Percentiles rank a stretch among this genome's conserved stretches.
Conservation (phyloP, 192 early-diverging fungal genomes). For the Linnemannia exigua region DNA sequence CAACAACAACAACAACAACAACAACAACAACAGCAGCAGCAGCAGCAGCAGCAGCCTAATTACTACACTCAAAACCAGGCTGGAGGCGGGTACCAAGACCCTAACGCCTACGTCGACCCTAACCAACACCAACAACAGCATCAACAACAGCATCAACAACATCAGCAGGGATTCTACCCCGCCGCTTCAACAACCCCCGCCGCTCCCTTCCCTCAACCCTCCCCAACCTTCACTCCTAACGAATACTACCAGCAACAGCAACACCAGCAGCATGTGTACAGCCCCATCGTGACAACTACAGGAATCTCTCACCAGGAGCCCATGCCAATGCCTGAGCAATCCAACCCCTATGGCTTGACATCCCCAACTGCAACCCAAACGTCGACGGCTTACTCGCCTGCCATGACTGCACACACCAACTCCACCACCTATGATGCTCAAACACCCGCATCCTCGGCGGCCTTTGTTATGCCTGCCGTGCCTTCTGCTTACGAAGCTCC, state of each 20-base stretch:
- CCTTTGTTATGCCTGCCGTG: too few relatives aligned
- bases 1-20: conserved; percentile 15
- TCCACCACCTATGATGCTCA: conserved; percentile 12
- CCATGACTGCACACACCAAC: conserved; percentile 3
- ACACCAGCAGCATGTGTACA: not conserved
- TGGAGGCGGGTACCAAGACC: not conserved
- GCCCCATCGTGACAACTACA: not conserved
- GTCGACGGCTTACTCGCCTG: conserved; percentile 2
- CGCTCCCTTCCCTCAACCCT: conserved; percentile 5
- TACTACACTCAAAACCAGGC: conserved; percentile 13
- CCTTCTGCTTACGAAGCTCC: not conserved
- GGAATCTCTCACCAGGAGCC: conserved; percentile 7
- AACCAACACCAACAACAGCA: conserved; percentile 20
- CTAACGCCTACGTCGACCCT: not conserved
- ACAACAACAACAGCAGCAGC: conserved; percentile 22
- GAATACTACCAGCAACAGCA: not conserved
- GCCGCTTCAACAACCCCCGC: not conserved
- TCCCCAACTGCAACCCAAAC: conserved; percentile 11
- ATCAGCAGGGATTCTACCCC: conserved; percentile 26
- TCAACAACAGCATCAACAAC: conserved; percentile 19
- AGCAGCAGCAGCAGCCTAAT: conserved; percentile 12
- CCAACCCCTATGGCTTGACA: conserved; percentile 6
- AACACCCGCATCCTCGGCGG: not conserved
- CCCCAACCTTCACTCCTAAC: conserved; percentile 12
- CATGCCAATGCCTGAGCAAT: conserved; percentile 40